phyloP scores from a whole-genome alignment of 257 asterid species.

The Capsicum rhomboideum region DNA sequence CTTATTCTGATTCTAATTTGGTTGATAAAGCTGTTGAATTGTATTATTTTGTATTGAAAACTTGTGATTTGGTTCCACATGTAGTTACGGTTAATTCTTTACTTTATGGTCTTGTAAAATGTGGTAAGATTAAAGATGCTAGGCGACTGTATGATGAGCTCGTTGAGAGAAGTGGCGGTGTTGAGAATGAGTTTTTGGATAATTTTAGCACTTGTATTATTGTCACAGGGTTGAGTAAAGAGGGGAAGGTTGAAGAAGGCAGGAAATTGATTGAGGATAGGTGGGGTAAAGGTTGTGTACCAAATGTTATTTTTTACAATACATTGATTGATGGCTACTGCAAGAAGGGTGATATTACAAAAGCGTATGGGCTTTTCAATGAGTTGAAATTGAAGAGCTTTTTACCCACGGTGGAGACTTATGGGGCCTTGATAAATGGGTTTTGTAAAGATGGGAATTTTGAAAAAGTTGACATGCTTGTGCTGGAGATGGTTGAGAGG shows the following conservation, averaged over 20 bases:
- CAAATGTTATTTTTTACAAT: conserved; percentile 70
- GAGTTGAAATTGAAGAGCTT: conserved; percentile 72
- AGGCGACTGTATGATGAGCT: conserved; percentile 50
- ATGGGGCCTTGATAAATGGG: conserved; percentile 72
- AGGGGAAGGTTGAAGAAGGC: conserved; percentile 69
- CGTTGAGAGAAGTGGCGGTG: conserved; percentile 25
- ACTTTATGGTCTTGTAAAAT: conserved; percentile 62
- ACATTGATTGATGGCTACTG: conserved; percentile 78
- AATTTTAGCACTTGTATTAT: conserved; percentile 72
- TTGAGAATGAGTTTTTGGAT: conserved; percentile 35
- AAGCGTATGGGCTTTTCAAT: conserved; percentile 42
- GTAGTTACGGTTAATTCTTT: conserved; percentile 66
- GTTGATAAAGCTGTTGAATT: conserved; percentile 59
- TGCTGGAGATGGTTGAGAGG: conserved; percentile 57
- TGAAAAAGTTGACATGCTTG: conserved; percentile 41
- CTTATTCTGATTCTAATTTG: conserved; percentile 43
- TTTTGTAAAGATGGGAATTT: conserved; percentile 60
- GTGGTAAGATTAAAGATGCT: conserved; percentile 44
- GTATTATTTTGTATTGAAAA: conserved; percentile 38
- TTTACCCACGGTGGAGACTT: conserved; percentile 68
- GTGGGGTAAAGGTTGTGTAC: conserved; percentile 84
- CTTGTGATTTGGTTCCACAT: conserved; percentile 33
- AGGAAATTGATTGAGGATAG: conserved; percentile 57
- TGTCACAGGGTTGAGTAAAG: conserved; percentile 71
- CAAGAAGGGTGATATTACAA: conserved; percentile 52